A percentile compares a stretch with the other conserved stretches of the same genome.
These are phyloP conservation scores for Oidiodendron maius DNA, from an alignment of 495 filamentous ascomycete genomes.

Conservation along the genomic window DNA sequence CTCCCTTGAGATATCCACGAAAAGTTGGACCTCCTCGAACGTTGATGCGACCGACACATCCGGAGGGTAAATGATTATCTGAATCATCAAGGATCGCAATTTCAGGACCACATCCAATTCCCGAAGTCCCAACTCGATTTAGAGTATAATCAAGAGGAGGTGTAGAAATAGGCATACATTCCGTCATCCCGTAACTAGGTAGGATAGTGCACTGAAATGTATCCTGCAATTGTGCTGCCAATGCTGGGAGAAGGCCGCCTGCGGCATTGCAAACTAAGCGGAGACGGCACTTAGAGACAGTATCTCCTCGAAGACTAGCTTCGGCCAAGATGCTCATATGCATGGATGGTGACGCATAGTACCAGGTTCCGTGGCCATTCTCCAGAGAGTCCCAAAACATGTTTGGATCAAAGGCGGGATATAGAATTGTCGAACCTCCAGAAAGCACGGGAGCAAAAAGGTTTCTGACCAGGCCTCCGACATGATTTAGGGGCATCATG, in stretches of 20 bases:
- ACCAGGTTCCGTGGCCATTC: conserved; percentile 67
- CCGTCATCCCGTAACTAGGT: no score
- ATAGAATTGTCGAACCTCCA: conserved; percentile 66
- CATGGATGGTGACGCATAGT: conserved; percentile 78
- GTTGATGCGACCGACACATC: conserved; percentile 31
- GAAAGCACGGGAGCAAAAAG: conserved; percentile 65
- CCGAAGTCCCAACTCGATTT: conserved; percentile 36
- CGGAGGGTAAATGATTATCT: conserved; percentile 10
- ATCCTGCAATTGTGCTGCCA: no score
- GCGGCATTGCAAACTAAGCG: no score
- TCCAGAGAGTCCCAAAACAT: conserved; percentile 73
- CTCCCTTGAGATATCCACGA: conserved; percentile 35
- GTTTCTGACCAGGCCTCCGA: conserved; percentile 72
- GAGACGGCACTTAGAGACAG: no score
- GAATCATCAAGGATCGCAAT: conserved; percentile 30
- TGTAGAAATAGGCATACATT: no score
- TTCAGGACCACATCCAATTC: conserved; percentile 34
- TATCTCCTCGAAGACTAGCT: no score
- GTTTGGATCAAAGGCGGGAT: conserved; percentile 63
- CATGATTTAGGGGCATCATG: conserved; percentile 87
- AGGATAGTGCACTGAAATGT: no score
- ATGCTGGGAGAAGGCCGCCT: no score
- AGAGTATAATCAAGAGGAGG: conserved; percentile 34
- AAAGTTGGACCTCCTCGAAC: conserved; percentile 39
- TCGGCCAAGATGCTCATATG: no score